Percentiles rank a stretch among this genome's conserved stretches.
These are phyloP conservation scores for Pilaira anomala DNA, from an alignment of 192 early-diverging fungal species.

Conservation along the genomic window DNA sequence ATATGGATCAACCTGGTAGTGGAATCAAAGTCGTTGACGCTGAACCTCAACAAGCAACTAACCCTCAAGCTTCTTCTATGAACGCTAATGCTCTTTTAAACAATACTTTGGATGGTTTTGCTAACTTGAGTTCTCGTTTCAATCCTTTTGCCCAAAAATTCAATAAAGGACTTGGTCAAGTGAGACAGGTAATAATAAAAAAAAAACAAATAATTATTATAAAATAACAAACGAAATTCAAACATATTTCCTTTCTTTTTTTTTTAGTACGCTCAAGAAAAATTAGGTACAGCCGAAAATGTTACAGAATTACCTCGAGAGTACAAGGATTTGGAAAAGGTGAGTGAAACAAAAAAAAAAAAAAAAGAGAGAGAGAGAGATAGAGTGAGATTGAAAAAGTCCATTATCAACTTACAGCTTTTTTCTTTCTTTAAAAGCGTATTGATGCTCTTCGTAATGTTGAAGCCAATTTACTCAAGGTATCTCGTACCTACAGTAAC, in stretches of 20 bases:
- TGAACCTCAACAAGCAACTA: constrained; percentile 17
- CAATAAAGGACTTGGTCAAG: constrained; percentile 51
- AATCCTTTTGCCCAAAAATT: constrained; percentile 55
- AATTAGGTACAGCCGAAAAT: constrained; percentile 74
- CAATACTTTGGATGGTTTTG: constrained; percentile 47
- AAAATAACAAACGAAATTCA: background rate
- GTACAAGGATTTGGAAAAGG: constrained; percentile 88
- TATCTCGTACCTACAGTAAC: constrained; percentile 71
- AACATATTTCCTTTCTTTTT: constrained; percentile 5
- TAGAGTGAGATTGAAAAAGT: no score
- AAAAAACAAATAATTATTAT: background rate
- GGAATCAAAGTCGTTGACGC: constrained; percentile 37
- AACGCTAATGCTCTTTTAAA: constrained; percentile 35
- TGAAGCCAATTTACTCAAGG: constrained; percentile 67
- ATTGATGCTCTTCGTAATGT: constrained; percentile 71
- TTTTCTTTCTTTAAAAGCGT: no score
- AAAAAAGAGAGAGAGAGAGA: no score
- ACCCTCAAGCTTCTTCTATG: background rate
- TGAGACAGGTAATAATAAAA: constrained; percentile 44
- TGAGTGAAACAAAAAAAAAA: no score
- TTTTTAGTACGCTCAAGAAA: constrained; percentile 82
- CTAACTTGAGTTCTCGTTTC: constrained; percentile 44
- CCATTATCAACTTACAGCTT: background rate
- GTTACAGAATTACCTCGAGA: constrained; percentile 92
- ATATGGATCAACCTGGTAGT: constrained; percentile 16